A percentile compares a stretch with the other conserved stretches of the same genome.
These are phyloP conservation scores for Hygrocybe coccinea DNA, from an alignment of 768 basidiomycete genomes.

Conservation along the genomic window DNA sequence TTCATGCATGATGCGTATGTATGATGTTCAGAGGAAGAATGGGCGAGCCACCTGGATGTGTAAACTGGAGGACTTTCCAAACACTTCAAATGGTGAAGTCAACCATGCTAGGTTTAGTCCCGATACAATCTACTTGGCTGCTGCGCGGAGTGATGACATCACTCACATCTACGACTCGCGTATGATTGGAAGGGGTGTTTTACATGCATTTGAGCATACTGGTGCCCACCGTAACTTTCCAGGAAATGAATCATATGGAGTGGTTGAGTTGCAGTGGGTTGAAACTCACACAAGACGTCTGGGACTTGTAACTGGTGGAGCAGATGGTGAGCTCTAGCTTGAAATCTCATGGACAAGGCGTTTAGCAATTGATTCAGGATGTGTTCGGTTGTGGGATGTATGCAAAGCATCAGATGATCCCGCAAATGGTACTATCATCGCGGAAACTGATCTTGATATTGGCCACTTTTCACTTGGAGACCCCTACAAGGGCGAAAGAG, in stretches of 20 bases:
- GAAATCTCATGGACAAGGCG: background rate
- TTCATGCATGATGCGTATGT: slow-evolving; percentile 43
- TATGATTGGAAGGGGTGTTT: slow-evolving; percentile 40
- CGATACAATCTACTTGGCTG: slow-evolving; percentile 55
- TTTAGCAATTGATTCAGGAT: slow-evolving; percentile 40
- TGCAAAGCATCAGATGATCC: slow-evolving; percentile 33
- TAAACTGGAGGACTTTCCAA: slow-evolving; percentile 33
- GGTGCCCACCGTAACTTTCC: slow-evolving; percentile 31
- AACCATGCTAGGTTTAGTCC: slow-evolving; percentile 51
- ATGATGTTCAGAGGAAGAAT: slow-evolving; percentile 41
- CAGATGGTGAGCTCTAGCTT: slow-evolving; percentile 47
- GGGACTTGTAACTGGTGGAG: slow-evolving; percentile 58
- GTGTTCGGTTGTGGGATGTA: slow-evolving; percentile 65
- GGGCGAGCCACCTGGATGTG: slow-evolving; percentile 26
- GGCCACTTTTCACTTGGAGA: slow-evolving; percentile 58
- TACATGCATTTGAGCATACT: slow-evolving; percentile 48
- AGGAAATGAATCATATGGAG: slow-evolving; percentile 38
- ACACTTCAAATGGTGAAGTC: slow-evolving; percentile 36
- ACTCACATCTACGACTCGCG: slow-evolving; percentile 62
- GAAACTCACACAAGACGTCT: slow-evolving; percentile 31
- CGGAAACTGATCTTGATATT: slow-evolving; percentile 52
- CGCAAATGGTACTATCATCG: slow-evolving; percentile 46
- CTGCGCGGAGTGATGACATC: slow-evolving; percentile 55
- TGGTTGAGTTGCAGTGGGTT: slow-evolving; percentile 52
- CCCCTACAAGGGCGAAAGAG: slow-evolving; percentile 44